These are phyloP conservation scores for Lactarius sanguifluus DNA, from an alignment of 768 basidiomycete species.

Conservation along the genomic window DNA sequence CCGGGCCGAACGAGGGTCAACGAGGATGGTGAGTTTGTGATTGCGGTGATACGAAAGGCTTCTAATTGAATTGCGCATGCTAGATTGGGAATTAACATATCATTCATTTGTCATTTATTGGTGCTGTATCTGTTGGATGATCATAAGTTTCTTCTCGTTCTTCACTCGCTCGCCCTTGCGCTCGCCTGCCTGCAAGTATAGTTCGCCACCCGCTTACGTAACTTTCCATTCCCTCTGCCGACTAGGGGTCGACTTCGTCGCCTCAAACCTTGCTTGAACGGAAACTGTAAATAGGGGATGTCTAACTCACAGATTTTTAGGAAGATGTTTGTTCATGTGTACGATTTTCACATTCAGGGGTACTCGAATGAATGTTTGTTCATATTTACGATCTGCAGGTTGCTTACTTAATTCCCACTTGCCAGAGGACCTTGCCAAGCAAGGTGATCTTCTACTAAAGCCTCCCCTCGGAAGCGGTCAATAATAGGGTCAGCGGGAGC, in stretches of 20 bases:
- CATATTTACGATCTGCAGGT: too few relatives aligned
- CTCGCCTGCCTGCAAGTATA: neutral
- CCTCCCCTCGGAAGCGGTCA: neutral
- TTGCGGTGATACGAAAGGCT: neutral
- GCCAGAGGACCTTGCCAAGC: too few relatives aligned
- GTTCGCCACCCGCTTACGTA: neutral
- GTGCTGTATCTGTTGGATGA: slow-evolving; percentile 7
- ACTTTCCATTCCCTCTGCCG: neutral
- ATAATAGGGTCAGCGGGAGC: neutral
- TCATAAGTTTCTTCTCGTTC: neutral
- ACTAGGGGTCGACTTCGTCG: too few relatives aligned
- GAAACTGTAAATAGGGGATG: too few relatives aligned
- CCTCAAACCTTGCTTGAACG: too few relatives aligned
- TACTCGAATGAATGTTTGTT: too few relatives aligned
- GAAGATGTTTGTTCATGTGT: too few relatives aligned
- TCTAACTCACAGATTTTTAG: too few relatives aligned
- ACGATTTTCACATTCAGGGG: too few relatives aligned
- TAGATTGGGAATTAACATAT: slow-evolving; percentile 7
- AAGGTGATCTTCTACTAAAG: too few relatives aligned
- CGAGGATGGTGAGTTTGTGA: neutral
- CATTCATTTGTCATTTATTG: neutral
- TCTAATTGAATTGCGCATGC: neutral
- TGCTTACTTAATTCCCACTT: too few relatives aligned
- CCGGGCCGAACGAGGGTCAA: neutral
- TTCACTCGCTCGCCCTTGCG: too few relatives aligned